Percentiles rank a stretch among this genome's conserved stretches.
phyloP scores from a whole-genome alignment of 78 protist species.

The Kipferlia bialata region DNA sequence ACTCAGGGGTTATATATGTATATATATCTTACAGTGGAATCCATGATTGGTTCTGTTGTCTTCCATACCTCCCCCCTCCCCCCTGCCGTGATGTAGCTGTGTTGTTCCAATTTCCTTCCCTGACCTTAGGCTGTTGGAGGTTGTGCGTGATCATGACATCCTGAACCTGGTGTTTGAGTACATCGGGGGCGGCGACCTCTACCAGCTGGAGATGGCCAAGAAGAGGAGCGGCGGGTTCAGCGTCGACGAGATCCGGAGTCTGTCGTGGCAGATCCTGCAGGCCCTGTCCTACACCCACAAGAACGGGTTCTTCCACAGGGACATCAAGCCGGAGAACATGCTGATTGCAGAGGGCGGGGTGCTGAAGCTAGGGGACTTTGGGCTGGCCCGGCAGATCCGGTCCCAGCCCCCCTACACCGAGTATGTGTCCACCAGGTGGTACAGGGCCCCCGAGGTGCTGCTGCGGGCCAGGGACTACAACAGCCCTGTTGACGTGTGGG shows the following conservation, averaged over 20 bases:
- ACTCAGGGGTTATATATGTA: no score
- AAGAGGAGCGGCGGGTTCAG: conserved; percentile 48
- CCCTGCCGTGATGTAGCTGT: no score
- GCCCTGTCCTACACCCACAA: conserved; percentile 74
- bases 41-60: no score
- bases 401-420: conserved; percentile 86
- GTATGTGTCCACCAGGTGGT: conserved; percentile 94
- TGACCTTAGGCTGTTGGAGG: conserved; percentile 75
- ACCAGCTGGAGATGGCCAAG: conserved; percentile 55
- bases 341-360: conserved; percentile 11
- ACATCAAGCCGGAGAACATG: conserved; percentile 75
- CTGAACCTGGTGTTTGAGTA: conserved; percentile 82
- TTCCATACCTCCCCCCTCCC: no score
- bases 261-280: conserved; percentile 67
- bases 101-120: no score
- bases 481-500: conserved; percentile 71
- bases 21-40: no score
- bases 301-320: conserved; percentile 75
- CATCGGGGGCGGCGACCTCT: conserved; percentile 53
- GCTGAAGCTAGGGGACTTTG: conserved; percentile 89
- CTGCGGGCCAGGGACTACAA: conserved; percentile 50
- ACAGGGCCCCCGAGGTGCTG: conserved; percentile 82
- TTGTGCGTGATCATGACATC: conserved; percentile 72
- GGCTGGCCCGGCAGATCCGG: conserved; percentile 79
- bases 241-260: conserved; percentile 43